These are phyloP conservation scores for Nematocida ironsii DNA, from an alignment of 371 early-diverging fungal species.

Conservation along the genomic window DNA sequence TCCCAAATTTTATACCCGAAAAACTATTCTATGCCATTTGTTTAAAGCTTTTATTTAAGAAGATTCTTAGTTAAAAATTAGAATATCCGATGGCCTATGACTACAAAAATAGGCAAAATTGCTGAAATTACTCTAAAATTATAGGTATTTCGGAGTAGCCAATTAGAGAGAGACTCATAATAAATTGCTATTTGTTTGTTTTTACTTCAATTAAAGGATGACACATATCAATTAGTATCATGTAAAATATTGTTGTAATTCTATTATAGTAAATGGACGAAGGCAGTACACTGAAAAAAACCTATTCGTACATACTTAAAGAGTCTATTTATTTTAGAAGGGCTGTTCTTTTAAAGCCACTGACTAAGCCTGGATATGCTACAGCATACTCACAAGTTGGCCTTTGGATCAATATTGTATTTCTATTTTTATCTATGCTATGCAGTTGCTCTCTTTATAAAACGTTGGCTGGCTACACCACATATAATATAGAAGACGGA, in stretches of 20 bases:
- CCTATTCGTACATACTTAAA: background rate
- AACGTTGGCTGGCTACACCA: background rate
- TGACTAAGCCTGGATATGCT: background rate
- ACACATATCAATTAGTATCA: background rate
- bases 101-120: no score
- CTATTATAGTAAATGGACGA: background rate
- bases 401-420: background rate
- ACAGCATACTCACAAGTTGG: conserved; percentile 6
- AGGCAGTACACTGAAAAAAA: background rate
- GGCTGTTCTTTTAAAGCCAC: conserved; percentile 18
- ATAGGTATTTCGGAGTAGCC: no score
- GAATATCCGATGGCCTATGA: no score
- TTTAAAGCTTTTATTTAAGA: no score
- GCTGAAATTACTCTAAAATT: no score
- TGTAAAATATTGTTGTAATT: background rate
- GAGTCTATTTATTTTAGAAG: conserved; percentile 18
- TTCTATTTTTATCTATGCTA: conserved; percentile 15
- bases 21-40: no score
- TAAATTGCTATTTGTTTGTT: background rate
- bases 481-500: background rate
- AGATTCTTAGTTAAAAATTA: no score
- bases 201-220: background rate
- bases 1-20: no score
- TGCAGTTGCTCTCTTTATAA: conserved; percentile 11
- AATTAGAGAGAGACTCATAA: no score